Evolutionary conservation across 177 flowering plant genomes (phyloP).

Genomic region (Tripterygium wilfordii): DNA sequence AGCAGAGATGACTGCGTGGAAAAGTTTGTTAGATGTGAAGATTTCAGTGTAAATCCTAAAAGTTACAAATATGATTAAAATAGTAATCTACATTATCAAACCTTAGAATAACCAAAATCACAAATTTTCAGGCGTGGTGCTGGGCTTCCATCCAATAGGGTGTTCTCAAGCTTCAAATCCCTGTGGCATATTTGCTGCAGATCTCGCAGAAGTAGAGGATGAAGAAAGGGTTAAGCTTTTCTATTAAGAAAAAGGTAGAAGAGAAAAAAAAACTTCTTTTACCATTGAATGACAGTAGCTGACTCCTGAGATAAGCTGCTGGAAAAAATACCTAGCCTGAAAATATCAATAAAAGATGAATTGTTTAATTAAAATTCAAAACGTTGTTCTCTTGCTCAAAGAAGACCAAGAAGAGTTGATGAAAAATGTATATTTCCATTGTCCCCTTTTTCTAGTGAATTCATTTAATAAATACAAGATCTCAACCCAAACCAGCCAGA

Average conservation of each 20-base stretch:
- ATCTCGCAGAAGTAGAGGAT: no score
- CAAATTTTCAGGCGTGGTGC: constrained; percentile 42
- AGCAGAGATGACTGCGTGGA: constrained; percentile 22
- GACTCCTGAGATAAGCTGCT: constrained; percentile 33
- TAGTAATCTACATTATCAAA: constrained; percentile 4
- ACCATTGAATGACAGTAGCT: constrained; percentile 28
- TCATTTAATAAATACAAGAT: no score
- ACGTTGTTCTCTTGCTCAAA: no score
- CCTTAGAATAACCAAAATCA: constrained; percentile 48
- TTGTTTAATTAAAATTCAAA: no score
- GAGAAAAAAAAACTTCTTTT: not conserved
- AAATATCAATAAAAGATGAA: not conserved
- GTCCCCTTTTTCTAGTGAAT: no score
- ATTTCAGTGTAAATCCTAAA: no score
- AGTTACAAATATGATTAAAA: no score
- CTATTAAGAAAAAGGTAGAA: no score
- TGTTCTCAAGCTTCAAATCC: constrained; percentile 43
- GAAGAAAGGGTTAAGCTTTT: no score
- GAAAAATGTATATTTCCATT: no score
- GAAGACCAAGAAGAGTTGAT: no score
- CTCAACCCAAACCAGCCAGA: no score
- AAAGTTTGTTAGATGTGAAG: not conserved
- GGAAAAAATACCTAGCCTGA: constrained; percentile 34
- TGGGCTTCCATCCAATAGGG: constrained; percentile 37
- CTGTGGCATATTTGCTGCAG: constrained; percentile 43